phyloP scores from a whole-genome alignment of 179 eudicot species.

The Amaranthus tricolor region DNA sequence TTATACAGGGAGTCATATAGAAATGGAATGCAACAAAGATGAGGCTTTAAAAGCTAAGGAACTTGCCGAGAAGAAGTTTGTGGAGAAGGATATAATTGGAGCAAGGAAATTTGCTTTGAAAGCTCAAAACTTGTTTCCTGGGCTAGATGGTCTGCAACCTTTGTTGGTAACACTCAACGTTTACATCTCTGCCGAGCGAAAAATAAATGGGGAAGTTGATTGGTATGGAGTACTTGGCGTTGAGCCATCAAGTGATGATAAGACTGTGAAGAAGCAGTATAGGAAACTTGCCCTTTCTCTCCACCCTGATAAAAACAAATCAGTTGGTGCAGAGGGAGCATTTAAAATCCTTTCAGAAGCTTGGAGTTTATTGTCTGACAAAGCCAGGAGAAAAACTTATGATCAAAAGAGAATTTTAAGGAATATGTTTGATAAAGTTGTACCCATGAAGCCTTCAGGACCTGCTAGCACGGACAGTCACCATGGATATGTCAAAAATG shows the following conservation, averaged over 20 bases:
- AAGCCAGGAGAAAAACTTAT: slow-evolving; percentile 59
- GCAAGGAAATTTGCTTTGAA: slow-evolving; percentile 75
- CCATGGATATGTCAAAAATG: slow-evolving; percentile 26
- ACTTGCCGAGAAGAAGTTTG: slow-evolving; percentile 75
- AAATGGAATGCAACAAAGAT: slow-evolving; percentile 94
- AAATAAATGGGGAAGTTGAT: slow-evolving; percentile 74
- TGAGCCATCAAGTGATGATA: slow-evolving; percentile 68
- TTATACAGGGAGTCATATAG: slow-evolving; percentile 2
- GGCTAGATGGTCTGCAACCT: slow-evolving; percentile 67
- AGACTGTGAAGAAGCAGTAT: slow-evolving; percentile 68
- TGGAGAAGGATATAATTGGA: slow-evolving; percentile 62
- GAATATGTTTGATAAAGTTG: slow-evolving; percentile 44
- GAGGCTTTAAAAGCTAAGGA: slow-evolving; percentile 78
- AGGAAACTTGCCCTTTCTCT: slow-evolving; percentile 77
- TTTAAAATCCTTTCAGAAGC: slow-evolving; percentile 92
- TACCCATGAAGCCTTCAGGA: slow-evolving; percentile 27
- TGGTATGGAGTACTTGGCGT: slow-evolving; percentile 91
- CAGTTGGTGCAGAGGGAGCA: slow-evolving; percentile 94
- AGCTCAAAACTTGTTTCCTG: slow-evolving; percentile 73
- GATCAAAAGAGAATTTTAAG: slow-evolving; percentile 57
- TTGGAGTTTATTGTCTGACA: slow-evolving; percentile 87
- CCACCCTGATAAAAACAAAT: slow-evolving; percentile 95
- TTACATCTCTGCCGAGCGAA: slow-evolving; percentile 70
- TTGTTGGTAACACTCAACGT: slow-evolving; percentile 64
- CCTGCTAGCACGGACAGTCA: slow-evolving; percentile 30